phyloP scores from a whole-genome alignment of 371 early-diverging fungal species.

The Apophysomyces variabilis region DNA sequence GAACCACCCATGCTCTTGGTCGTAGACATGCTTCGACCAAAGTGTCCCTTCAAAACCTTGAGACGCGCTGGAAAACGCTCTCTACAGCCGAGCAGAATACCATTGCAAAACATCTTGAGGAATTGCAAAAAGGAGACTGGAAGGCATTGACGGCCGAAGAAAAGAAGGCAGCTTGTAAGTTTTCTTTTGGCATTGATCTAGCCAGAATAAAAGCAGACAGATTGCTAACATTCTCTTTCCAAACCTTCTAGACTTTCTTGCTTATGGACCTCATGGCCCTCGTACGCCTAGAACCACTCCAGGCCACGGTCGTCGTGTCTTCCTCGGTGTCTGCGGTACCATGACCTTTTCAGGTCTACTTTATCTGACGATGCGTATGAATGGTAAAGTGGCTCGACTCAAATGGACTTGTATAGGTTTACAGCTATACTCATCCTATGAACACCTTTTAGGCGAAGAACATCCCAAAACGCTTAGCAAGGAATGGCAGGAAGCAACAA shows the following conservation, averaged over 20 bases:
- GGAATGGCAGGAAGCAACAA: slow-evolving; percentile 94
- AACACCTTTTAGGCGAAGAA: slow-evolving; percentile 49
- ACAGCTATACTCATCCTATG: background rate
- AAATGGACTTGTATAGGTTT: background rate
- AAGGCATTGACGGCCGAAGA: slow-evolving; percentile 86
- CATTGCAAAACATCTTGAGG: slow-evolving; percentile 79
- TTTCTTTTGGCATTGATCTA: background rate
- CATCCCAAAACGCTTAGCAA: slow-evolving; percentile 78
- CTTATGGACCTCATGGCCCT: slow-evolving; percentile 93
- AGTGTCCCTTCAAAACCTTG: slow-evolving; percentile 66
- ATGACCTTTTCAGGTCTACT: slow-evolving; percentile 69
- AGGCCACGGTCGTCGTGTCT: slow-evolving; percentile 74
- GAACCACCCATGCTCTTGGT: slow-evolving; percentile 11
- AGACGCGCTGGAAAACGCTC: slow-evolving; percentile 85
- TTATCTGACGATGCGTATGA: slow-evolving; percentile 58
- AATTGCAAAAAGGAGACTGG: slow-evolving; percentile 94
- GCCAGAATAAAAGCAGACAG: background rate
- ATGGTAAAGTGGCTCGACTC: slow-evolving; percentile 60
- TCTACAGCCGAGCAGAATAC: slow-evolving; percentile 83
- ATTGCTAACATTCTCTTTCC: background rate
- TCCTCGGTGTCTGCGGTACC: slow-evolving; percentile 67
- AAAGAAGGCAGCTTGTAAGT: slow-evolving; percentile 93
- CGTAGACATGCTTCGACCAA: slow-evolving; percentile 16
- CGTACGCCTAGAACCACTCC: slow-evolving; percentile 82
- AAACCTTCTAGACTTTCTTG: slow-evolving; percentile 71